Conservation (phyloP, 345 rosid species). For the Eutrema heterophyllum region DNA sequence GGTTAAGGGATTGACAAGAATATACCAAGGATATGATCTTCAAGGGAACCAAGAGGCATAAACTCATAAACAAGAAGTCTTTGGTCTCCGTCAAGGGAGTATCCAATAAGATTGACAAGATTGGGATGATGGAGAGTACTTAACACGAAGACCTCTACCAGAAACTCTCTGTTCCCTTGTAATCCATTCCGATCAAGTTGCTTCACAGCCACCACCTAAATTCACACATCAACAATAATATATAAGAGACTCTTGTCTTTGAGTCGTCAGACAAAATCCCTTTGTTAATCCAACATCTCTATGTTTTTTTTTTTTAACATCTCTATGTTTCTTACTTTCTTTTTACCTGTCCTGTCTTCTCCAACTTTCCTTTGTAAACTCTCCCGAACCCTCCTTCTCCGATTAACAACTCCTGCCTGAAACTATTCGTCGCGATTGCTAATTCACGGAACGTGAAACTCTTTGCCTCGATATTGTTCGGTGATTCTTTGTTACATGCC, state of each 20-base stretch:
- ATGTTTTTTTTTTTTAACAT: background rate
- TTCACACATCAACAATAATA: background rate
- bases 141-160: constrained; percentile 73
- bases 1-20: background rate
- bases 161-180: constrained; percentile 87
- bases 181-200: constrained; percentile 90
- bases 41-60: constrained; percentile 85
- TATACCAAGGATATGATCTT: constrained; percentile 81
- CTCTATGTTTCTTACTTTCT: background rate
- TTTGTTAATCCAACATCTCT: no score
- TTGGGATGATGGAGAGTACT: constrained; percentile 81
- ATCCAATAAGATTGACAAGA: constrained; percentile 81
- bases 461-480: constrained; percentile 43
- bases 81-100: constrained; percentile 91
- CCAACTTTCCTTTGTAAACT: constrained; percentile 72
- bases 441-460: constrained; percentile 77
- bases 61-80: constrained; percentile 87
- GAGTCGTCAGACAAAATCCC: background rate
- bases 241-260: background rate
- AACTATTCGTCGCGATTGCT: constrained; percentile 73
- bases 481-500: constrained; percentile 15
- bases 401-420: constrained; percentile 65
- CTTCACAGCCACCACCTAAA: constrained; percentile 85
- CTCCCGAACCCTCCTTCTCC: constrained; percentile 95
- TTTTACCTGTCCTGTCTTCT: constrained; percentile 59